Evolutionary conservation across 306 rosid species (phyloP), one percentile per base, ranked within the genome.

Genomic region (Castanopsis chinensis): DNA sequence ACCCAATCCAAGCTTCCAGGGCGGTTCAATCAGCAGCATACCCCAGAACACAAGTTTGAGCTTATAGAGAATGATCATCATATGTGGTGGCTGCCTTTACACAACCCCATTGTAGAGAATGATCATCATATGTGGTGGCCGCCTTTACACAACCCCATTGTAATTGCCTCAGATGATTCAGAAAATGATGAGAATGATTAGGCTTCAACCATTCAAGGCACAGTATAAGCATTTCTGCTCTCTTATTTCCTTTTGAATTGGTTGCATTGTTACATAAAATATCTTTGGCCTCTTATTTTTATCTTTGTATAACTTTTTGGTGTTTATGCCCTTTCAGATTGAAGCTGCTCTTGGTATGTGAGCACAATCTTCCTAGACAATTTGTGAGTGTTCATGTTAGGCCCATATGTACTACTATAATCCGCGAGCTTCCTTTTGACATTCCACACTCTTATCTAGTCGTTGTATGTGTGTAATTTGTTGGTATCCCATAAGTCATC

Each of bases 11-110:
- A 89, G 90, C 96, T 86, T 85, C 98, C 97, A 0, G 98, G 98
- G 69, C 94, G 97, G 73, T 92, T 94, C 82, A 94, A 94, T 85
- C 98, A 94, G 86, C 91, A 92, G 82, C 98, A 94, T 81, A 91
- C 89, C 45, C 85, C 94, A 20, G 96, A 94, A 33, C 98, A 94
- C 85, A 68, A 61, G 83, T 87, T 94, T 72, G 73, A 79, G 82
- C 90, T 61, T 63, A 3, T 74, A 55, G 27, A 21, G 2, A 23
- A 17, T 1, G 0, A 4, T 69, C 20, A 0, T 33, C 73, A 68
- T 56, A 73, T 85, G 85, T 27, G 78, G 71, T 77, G 85, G 64
- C 70, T 86, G 25, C 71, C 78, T 1, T 80, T 82, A 71, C 87
- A 65, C 43, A 83, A 77, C 30, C 73, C 87, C 65, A 25, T n/a